Conservation (phyloP, 2,329 filamentous ascomycete genomes). For the Teratosphaeria zuluensis region DNA sequence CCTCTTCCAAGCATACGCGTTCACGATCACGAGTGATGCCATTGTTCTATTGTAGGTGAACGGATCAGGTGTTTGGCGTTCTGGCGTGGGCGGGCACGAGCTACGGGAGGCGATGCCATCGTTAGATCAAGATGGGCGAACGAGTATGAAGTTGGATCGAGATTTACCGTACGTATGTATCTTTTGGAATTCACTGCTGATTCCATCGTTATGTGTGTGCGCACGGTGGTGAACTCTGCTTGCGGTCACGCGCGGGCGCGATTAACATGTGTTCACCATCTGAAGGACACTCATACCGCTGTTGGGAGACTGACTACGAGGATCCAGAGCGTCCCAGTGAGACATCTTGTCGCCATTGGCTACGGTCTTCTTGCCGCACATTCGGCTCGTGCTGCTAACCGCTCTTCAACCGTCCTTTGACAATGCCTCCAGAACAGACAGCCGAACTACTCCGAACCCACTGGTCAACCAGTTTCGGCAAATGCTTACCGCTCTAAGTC, state of each 20-base stretch:
- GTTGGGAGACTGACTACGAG: background rate
- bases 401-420: background rate
- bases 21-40: background rate
- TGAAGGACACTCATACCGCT: background rate
- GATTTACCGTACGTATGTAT: background rate
- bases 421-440: background rate
- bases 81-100: background rate
- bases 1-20: background rate
- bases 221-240: background rate
- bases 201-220: background rate
- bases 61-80: conserved; percentile 1
- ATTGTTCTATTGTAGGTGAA: background rate
- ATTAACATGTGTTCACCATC: background rate
- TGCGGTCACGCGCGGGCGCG: background rate
- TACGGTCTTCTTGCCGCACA: background rate
- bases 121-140: background rate
- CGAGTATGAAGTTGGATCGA: background rate
- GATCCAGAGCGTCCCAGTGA: too few species aligned
- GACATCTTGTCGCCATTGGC: background rate
- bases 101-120: background rate
- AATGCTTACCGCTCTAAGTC: background rate
- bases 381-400: background rate
- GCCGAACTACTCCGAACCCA: background rate
- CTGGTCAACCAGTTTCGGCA: background rate
- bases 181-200: background rate